Conservation (phyloP, 352 stramenopile species). For the Pilasporangium apinafurcum region DNA sequence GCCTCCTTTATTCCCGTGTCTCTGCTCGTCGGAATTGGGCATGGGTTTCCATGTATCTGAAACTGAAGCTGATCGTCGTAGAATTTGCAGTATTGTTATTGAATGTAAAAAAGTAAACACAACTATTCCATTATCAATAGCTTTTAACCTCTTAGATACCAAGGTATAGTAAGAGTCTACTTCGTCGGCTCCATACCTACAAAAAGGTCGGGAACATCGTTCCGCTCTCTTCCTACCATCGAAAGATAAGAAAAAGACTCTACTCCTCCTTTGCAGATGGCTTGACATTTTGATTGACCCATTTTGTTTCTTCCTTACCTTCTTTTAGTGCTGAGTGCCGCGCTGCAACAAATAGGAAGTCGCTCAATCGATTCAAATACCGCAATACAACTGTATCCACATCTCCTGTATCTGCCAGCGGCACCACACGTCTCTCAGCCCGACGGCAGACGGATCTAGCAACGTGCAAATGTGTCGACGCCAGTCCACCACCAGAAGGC, state of each 20-base stretch:
- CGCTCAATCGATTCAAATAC: constrained; percentile 84
- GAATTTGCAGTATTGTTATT: constrained; percentile 23
- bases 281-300: constrained; percentile 72
- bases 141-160: no score
- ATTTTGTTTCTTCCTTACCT: constrained; percentile 73
- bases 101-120: no score
- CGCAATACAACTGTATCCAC: constrained; percentile 69
- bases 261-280: constrained; percentile 12
- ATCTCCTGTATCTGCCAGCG: constrained; percentile 57
- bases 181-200: no score
- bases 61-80: constrained; percentile 24
- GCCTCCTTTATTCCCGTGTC: constrained; percentile 28
- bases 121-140: no score
- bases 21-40: constrained; percentile 36
- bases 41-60: constrained; percentile 24
- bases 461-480: constrained; percentile 84
- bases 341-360: constrained; percentile 86
- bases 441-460: constrained; percentile 79
- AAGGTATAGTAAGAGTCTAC: no score
- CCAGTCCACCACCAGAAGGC: constrained; percentile 62
- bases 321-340: constrained; percentile 53
- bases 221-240: no score
- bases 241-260: constrained; percentile 1
- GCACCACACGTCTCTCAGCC: constrained; percentile 81
- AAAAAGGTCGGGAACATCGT: no score